Evolutionary conservation across 345 rosid species (phyloP), one percentile per base, ranked within the genome.

Genomic region (Ceriops tagal): DNA sequence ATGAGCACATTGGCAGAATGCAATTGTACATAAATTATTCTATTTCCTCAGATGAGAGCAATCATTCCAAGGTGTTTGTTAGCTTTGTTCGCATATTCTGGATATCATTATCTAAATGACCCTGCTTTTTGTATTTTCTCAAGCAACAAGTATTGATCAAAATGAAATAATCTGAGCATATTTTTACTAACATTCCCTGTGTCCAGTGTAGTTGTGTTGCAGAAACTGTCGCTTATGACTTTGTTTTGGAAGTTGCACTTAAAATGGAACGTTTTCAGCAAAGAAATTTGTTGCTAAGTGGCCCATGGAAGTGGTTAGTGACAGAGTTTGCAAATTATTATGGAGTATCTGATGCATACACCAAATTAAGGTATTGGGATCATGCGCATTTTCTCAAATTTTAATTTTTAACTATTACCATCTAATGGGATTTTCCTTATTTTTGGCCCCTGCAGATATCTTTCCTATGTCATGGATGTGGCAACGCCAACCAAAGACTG

Each of bases 271-370:
- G 51, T 8, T 75, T 75, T 75, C 78, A 57, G 65, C 73, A 69
- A 58, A 63, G 73, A 63, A 69, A 35, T 24, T 64, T 75, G 49
- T 35, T 64, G 53, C 65, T 75, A 34, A 60, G 63, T 75, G 78
- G 73, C n/a, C 69, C 73, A 6, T 75, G 78, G 78, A 75, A 75
- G 49, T 75, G 78, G 78, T 27, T 75, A 52, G 78, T 75, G 65
- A 58, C 65, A 56, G 78, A 75, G 35, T 75, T 75, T 69, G 78
- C 78, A 22, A 57, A 69, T 61, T 69, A 68, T 51, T 75, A 75
- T 75, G 78, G 78, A 13, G 59, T 75, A 27, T 68, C 78, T 21
- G 78, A 75, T 64, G 65, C 73, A 47, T 75, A 75, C 55, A 58
- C 65, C 65, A 75, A 58, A 69, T 64, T 75, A 58, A 69, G 78